Base-by-base conservation (phyloP, 106 monocot species). In the Alisma plantagoaquatica region DNA sequence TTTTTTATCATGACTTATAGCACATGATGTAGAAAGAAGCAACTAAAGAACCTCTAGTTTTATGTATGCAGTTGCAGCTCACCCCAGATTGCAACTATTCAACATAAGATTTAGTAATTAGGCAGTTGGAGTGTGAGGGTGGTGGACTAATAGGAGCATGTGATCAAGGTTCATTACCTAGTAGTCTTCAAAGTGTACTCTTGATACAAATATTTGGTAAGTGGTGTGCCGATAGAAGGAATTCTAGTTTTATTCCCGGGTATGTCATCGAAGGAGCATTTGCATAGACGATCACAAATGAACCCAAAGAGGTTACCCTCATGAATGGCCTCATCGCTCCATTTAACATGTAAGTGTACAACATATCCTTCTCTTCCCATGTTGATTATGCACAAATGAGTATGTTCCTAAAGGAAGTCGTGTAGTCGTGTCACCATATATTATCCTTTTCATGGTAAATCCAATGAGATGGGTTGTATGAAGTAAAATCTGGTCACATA, bases 231-330 rank as follows among this genome's bases (percentile, higher is more conserved):
- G 98, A 98, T 62, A 82, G 86, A 44, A 81, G 63, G 56, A 98
- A 98, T 56, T 73, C 98, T 12, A 90, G 98, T 67, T 84, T 98
- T 4, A 74, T 98, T 41, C 98, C 98, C 23, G 98, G 98, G 2
- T 98, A 90, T 70, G 98, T 98, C 2, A 85, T 98, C 26, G 98
- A 90, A 61, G 98, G 98, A 16, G 90, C 90, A 3, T 61, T 82
- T 1, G 81, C 90, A 8, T 90, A 98, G 63, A 85, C 90, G 28
- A 98, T 98, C 24, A 85, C 90, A 46, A 98, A 86, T 24, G 98
- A 98, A 61, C 98, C 98, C 14, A 98, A 86, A 63, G 98, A 98
- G 64, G 98, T 98, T 28, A 98, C 98, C 17, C 78, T 98, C 29
- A 82, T 86, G 79, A 98, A 98, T 58, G 98, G 98, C 4, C 78